Conservation (phyloP, 169 alveolate species). For the Besnoitia besnoiti region DNA sequence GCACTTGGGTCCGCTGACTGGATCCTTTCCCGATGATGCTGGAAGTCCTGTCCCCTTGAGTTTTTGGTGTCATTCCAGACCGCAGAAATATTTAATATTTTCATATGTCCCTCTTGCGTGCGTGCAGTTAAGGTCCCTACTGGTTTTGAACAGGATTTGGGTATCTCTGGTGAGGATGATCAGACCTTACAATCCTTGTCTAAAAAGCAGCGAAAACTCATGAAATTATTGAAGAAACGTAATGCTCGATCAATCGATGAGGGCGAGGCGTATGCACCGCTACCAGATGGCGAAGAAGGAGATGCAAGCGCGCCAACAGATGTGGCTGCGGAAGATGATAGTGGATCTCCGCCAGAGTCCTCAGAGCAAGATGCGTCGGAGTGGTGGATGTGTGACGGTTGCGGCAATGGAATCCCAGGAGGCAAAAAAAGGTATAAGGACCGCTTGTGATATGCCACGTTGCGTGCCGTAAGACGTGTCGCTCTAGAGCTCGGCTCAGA, state of each 20-base stretch:
- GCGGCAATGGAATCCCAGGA: slow-evolving; percentile 83
- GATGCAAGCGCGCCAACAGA: background rate
- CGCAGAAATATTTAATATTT: background rate
- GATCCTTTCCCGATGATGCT: background rate
- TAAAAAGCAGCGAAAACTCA: slow-evolving; percentile 64
- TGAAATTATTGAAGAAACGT: slow-evolving; percentile 53
- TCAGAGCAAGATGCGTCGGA: background rate
- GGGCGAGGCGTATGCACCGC: slow-evolving; percentile 52
- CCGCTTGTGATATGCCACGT: no score
- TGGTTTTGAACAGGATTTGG: slow-evolving; percentile 71
- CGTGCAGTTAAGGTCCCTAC: slow-evolving; percentile 57
- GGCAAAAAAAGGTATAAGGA: slow-evolving; percentile 71
- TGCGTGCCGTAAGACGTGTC: no score
- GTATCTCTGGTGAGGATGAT: background rate
- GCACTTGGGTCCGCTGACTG: background rate
- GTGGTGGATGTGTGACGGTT: slow-evolving; percentile 68
- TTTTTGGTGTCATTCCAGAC: background rate
- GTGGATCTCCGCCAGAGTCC: background rate
- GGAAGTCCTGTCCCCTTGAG: background rate
- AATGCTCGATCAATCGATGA: slow-evolving; percentile 45
- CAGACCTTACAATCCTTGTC: background rate
- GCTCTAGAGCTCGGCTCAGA: background rate
- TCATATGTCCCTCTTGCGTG: background rate
- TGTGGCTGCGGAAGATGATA: background rate
- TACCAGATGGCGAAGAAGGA: slow-evolving; percentile 39